Base-by-base conservation (phyloP, 176 grass and related monocot genomes). In the Dactylis glomerata region DNA sequence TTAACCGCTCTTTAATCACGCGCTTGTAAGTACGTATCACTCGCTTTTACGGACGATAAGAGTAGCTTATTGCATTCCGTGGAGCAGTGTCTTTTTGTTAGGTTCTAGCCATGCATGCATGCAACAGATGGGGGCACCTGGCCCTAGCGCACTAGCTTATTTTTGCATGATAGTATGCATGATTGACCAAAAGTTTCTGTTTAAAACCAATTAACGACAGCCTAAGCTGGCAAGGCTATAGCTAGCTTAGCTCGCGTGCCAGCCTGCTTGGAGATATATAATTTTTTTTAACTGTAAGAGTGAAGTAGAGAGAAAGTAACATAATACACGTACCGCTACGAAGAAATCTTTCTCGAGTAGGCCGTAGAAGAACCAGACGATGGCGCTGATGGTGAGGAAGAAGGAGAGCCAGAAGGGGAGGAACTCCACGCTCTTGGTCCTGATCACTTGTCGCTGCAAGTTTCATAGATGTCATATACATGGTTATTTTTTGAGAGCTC, bases 331-430 rank as follows among this genome's bases (percentile, higher is more conserved):
- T 91, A 97, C 95, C 59, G 95, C 92, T 9, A 97, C 20, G 77
- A 84, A 92, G 24, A 88, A 37, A 47, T 97, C 92, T 81, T 79
- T 84, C 40, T 52, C 45, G 37, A 97, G 88, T 33, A 97, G 79
- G n/a, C 95, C 95, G 46, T 94, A 97, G 45, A 78, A 36, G 82
- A 97, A 97, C 95, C 95, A 97, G 78, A 51, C 95, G 59, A 97
- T 22, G 75, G 95, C 95, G 90, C 90, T 94, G 69, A 97, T 42
- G 28, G 95, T 93, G 19, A 97, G 92, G 83, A 89, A 97, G 76
- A 97, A 88, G 51, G 95, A 97, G 36, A 97, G 78, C 45, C 68
- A 78, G 83, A 97, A 91, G 24, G 95, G 92, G 87, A 97, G 94
- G 90, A 83, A 97, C 83, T 97, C 90, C 75, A 94, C 95, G 84